A percentile compares a stretch with the other conserved stretches of the same genome.
Conservation (phyloP, 257 asterid genomes). For the Primulina huaijiensis region DNA sequence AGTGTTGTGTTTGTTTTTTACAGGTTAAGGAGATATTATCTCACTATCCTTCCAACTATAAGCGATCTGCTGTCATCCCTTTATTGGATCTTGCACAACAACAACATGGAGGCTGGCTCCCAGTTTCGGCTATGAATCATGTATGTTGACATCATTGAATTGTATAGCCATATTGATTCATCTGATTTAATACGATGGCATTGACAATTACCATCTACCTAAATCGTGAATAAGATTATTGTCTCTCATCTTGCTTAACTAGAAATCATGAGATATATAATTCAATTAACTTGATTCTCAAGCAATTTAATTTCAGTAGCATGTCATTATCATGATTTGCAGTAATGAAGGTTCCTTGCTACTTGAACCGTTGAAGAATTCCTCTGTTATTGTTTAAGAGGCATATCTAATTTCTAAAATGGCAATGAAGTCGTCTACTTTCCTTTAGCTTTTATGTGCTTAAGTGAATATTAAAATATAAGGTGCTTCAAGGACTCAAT, state of each 20-base stretch:
- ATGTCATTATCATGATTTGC: background rate
- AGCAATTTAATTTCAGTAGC: background rate
- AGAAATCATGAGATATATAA: slow-evolving; percentile 5
- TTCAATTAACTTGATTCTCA: background rate
- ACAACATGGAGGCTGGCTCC: slow-evolving; percentile 98
- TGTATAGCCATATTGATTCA: slow-evolving; percentile 16
- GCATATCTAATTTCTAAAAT: background rate
- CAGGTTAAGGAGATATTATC: slow-evolving; percentile 85
- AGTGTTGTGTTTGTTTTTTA: slow-evolving; percentile 23
- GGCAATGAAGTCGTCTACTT: background rate
- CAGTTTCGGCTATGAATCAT: slow-evolving; percentile 97
- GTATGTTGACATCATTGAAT: slow-evolving; percentile 43
- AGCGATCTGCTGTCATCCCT: slow-evolving; percentile 95
- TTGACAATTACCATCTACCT: background rate
- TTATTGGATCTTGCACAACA: slow-evolving; percentile 98
- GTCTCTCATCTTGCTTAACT: slow-evolving; percentile 9
- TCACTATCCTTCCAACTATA: slow-evolving; percentile 90
- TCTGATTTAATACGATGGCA: slow-evolving; percentile 14
- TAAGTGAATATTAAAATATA: no score
- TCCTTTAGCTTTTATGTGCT: background rate
- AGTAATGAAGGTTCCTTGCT: background rate
- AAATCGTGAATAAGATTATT: slow-evolving; percentile 12
- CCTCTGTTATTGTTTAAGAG: background rate
- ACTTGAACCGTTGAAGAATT: background rate
- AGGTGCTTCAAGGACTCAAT: background rate